Percentiles rank a stretch among this genome's conserved stretches.
Evolutionary conservation across 2,329 filamentous ascomycete species (phyloP).

Genomic region (Cladosporium phlei): DNA sequence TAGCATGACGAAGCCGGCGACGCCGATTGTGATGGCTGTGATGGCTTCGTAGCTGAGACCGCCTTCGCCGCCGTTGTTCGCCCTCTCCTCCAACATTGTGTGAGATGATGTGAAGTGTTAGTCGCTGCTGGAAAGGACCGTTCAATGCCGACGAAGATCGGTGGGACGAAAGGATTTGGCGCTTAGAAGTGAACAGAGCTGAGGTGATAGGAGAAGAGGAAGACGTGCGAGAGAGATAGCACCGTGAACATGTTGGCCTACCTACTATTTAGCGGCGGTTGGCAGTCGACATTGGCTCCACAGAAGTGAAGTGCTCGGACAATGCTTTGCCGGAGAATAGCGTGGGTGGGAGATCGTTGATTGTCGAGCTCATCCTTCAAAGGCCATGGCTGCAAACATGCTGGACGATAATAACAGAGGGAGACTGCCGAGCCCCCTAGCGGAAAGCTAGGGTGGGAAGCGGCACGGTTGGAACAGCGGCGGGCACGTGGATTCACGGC

Average conservation of each 20-base stretch:
- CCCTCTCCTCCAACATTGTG: conserved; percentile 1
- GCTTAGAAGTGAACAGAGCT: too few species aligned
- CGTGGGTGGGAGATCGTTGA: conserved; percentile 6
- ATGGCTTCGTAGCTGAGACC: conserved; percentile 13
- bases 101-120: too few species aligned
- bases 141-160: not conserved
- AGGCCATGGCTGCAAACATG: conserved; percentile 2
- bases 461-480: conserved; percentile 8
- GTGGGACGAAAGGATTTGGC: too few species aligned
- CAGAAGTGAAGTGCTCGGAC: conserved; percentile 6
- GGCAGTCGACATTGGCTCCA: conserved; percentile 9
- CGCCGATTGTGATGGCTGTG: conserved; percentile 10
- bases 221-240: conserved; percentile 3
- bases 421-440: conserved; percentile 3
- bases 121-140: not conserved
- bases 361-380: conserved; percentile 11
- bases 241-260: conserved; percentile 2
- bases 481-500: conserved; percentile 1
- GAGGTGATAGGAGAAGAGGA: not conserved
- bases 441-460: conserved; percentile 8
- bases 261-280: conserved; percentile 7
- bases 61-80: conserved; percentile 1
- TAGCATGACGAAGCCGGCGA: conserved; percentile 11
- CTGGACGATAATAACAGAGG: conserved; percentile 11
- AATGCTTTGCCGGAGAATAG: conserved; percentile 8